Conservation (phyloP, 2,329 filamentous ascomycete genomes). For the Tympanopsis confertula region DNA sequence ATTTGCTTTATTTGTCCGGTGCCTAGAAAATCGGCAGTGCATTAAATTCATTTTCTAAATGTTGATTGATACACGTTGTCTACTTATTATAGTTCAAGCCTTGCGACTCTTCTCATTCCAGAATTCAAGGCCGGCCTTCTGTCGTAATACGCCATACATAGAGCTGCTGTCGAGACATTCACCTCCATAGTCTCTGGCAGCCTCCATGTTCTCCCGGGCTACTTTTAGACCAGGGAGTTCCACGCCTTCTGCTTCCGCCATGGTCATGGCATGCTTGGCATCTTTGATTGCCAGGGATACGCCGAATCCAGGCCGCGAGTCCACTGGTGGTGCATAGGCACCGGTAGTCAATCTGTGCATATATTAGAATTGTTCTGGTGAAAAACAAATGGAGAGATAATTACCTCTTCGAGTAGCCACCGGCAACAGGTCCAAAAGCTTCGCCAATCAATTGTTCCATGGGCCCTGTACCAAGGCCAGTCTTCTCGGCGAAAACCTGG, state of each 20-base stretch:
- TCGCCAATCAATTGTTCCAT: slow-evolving; percentile 29
- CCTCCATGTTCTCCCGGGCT: slow-evolving; percentile 26
- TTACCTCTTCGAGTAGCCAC: slow-evolving; percentile 18
- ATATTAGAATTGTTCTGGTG: not conserved
- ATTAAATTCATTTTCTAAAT: no score
- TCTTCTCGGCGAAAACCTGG: slow-evolving; percentile 33
- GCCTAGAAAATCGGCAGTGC: no score
- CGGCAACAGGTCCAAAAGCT: slow-evolving; percentile 22
- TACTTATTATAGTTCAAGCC: no score
- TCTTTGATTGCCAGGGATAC: slow-evolving; percentile 38
- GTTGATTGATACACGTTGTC: no score
- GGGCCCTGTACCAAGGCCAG: slow-evolving; percentile 22
- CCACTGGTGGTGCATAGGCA: slow-evolving; percentile 20
- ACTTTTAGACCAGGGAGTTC: slow-evolving; percentile 27
- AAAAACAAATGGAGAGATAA: not conserved
- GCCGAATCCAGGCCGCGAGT: slow-evolving; percentile 30
- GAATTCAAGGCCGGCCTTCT: slow-evolving; percentile 28
- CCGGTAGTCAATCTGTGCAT: slow-evolving; percentile 19
- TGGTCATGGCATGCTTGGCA: slow-evolving; percentile 32
- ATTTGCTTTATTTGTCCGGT: no score
- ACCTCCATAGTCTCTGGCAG: slow-evolving; percentile 23
- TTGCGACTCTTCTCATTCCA: slow-evolving; percentile 17
- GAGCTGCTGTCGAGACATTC: slow-evolving; percentile 33
- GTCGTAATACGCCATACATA: slow-evolving; percentile 34
- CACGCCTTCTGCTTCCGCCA: slow-evolving; percentile 24